These are phyloP conservation scores for Aechmea fasciata DNA, from an alignment of 176 grass and related monocot genomes.

Conservation along the genomic window DNA sequence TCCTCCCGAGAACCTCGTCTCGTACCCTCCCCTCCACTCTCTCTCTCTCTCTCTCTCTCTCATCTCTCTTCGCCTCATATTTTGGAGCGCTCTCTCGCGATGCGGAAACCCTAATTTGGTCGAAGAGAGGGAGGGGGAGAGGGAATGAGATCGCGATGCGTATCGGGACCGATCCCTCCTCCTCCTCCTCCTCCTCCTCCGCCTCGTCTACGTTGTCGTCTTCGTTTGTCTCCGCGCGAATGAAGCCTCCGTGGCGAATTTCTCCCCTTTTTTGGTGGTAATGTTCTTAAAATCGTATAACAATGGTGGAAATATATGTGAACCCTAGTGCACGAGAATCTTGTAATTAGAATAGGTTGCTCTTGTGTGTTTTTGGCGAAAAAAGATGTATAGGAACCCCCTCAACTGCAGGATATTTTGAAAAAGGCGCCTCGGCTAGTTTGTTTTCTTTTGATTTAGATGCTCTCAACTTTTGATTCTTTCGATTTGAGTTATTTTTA, in stretches of 20 bases:
- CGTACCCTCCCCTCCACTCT: background rate
- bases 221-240: background rate
- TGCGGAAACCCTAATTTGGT: conserved; percentile 6
- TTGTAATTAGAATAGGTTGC: background rate
- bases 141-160: conserved; percentile 8
- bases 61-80: background rate
- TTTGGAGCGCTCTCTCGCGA: background rate
- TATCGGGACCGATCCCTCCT: background rate
- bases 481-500: background rate
- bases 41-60: conserved; percentile 1
- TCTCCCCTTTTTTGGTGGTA: background rate
- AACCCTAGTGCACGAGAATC: background rate
- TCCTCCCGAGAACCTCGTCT: background rate
- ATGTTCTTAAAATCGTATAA: background rate
- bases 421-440: too few relatives aligned
- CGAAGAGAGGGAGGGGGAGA: too few relatives aligned
- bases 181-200: background rate
- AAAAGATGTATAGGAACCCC: too few relatives aligned
- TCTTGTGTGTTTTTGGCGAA: too few relatives aligned
- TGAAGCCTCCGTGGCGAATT: background rate
- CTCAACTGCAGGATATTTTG: too few relatives aligned
- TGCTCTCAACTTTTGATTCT: too few relatives aligned
- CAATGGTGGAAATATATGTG: background rate
- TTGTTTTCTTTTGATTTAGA: too few relatives aligned
- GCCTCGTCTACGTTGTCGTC: background rate